These are phyloP conservation scores for Clonostachys chloroleuca DNA, from an alignment of 2,329 filamentous ascomycete species.

Conservation along the genomic window DNA sequence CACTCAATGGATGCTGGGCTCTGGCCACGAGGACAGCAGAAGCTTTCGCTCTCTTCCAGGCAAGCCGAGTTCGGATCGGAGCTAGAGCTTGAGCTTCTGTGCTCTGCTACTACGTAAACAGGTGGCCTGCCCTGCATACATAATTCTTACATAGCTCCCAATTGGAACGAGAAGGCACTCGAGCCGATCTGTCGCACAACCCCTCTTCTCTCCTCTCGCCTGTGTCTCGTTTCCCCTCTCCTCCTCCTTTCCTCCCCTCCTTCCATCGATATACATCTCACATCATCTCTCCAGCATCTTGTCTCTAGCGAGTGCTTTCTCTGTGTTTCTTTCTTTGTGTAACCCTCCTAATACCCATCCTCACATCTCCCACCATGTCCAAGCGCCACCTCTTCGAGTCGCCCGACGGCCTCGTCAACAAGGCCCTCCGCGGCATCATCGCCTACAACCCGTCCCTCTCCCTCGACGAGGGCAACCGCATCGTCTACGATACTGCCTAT, in stretches of 20 bases:
- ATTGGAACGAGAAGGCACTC: too few species aligned
- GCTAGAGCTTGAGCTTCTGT: neutral
- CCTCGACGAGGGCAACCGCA: slow-evolving; percentile 44
- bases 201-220: neutral
- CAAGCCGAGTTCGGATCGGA: neutral
- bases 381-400: slow-evolving; percentile 48
- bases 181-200: too few species aligned
- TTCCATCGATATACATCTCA: neutral
- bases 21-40: too few species aligned
- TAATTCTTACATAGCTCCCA: too few species aligned
- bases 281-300: neutral
- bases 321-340: neutral
- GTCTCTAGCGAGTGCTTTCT: slow-evolving; percentile 1
- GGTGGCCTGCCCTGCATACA: too few species aligned
- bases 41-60: too few species aligned
- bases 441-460: slow-evolving; percentile 46
- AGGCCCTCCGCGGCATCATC: slow-evolving; percentile 44
- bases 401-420: slow-evolving; percentile 47
- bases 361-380: slow-evolving; percentile 32
- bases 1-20: too few species aligned
- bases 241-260: neutral
- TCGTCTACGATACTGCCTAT: slow-evolving; percentile 43
- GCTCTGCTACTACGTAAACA: neutral
- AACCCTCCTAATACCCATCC: slow-evolving; percentile 2
- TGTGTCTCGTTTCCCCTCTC: neutral